Percentiles rank a stretch among this genome's conserved stretches.
Evolutionary conservation across 1,284 basidiomycete genomes (phyloP).

Genomic region (Waitea zeae): DNA sequence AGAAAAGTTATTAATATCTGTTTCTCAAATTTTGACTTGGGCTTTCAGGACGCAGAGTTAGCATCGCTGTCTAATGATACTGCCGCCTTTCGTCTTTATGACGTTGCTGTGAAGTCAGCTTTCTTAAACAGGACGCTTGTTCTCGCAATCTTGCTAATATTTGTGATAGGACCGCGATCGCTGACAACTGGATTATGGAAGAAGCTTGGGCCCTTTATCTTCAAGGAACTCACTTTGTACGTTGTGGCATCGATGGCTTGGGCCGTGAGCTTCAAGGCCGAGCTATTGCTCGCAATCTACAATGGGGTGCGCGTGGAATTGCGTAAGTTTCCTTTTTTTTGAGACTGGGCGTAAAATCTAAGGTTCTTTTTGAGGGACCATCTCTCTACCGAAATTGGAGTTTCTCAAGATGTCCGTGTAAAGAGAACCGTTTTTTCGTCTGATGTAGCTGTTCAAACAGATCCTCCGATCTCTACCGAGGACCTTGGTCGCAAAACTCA

Average conservation of each 20-base stretch:
- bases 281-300: slow-evolving; percentile 42
- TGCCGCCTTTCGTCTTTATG: slow-evolving; percentile 46
- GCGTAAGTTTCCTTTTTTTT: no score
- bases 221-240: slow-evolving; percentile 55
- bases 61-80: slow-evolving; percentile 35
- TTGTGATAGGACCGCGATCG: slow-evolving; percentile 8
- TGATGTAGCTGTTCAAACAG: no score
- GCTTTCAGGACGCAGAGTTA: slow-evolving; percentile 43
- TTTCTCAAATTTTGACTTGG: neutral
- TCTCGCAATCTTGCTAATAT: neutral
- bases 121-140: no score
- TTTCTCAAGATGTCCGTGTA: no score
- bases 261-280: slow-evolving; percentile 47
- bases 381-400: no score
- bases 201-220: slow-evolving; percentile 52
- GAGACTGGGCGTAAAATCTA: no score
- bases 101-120: slow-evolving; percentile 46
- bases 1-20: neutral
- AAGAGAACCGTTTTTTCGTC: no score
- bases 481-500: no score
- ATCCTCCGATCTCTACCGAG: no score
- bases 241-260: slow-evolving; percentile 43
- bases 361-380: no score
- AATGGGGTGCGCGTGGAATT: no score
- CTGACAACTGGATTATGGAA: slow-evolving; percentile 51